phyloP scores from a whole-genome alignment of 108 stramenopile genomes.

The Hondaea fermentalgiana region DNA sequence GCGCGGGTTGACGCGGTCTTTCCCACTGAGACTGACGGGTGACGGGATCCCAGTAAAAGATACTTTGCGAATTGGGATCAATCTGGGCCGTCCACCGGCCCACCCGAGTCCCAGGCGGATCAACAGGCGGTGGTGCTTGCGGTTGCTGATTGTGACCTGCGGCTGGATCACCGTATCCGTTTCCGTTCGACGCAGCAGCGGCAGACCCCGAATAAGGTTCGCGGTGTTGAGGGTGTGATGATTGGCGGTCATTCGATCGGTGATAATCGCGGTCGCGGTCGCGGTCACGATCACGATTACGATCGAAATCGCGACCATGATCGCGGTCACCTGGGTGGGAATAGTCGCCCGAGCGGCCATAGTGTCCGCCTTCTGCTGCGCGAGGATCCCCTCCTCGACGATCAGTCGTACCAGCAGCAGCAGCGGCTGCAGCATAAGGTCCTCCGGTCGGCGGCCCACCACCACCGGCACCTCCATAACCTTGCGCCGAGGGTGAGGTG shows the following conservation, averaged over 20 bases:
- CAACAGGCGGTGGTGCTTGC: neutral
- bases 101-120: neutral
- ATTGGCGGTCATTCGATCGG: neutral
- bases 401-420: neutral
- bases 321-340: no score
- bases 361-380: no score
- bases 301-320: no score
- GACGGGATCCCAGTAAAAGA: constrained; percentile 2
- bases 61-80: neutral
- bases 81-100: neutral
- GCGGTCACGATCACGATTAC: neutral
- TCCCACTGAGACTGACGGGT: neutral
- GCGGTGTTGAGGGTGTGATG: neutral
- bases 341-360: no score
- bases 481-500: neutral
- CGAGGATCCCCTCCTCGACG: no score
- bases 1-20: neutral
- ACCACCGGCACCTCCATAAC: neutral
- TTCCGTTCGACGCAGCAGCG: neutral
- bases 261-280: neutral
- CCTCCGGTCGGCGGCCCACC: neutral
- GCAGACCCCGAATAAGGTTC: neutral
- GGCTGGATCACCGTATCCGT: neutral
- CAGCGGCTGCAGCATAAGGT: neutral
- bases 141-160: neutral